Base-by-base conservation (phyloP, 108 stramenopile genomes). In the Skeletonema marinoi region DNA sequence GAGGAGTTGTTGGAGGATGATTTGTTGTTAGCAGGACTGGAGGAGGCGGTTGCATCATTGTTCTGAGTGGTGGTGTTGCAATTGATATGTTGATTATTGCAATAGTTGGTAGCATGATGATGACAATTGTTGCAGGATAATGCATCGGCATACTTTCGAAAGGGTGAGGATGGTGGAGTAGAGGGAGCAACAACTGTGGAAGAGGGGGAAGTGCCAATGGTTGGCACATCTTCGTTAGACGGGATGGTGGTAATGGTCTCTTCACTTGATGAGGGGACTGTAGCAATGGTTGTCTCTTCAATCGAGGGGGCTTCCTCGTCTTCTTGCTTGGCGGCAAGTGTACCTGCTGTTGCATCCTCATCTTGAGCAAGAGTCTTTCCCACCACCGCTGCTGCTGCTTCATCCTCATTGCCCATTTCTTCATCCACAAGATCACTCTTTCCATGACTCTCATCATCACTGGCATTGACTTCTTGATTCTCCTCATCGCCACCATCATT, bases 41-140 rank as follows among this genome's bases (percentile, higher is more conserved):
- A 11, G 41, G 41, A 13, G 41, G 11, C 14, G 41, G 41, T 2
- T 9, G 35, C 12, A 16, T 69, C 19, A n/a, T 19, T 61, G 17
- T 32, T 16, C 44, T 30, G 29, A 44, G n/a, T 5, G 7, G 2
- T 13, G 3, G 2, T 12, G 29, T 66, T 62, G 46, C 44, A 14
- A 50, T 42, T 19, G 17, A 17, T 58, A 32, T 32, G 65, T 14
- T 19, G 16, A 61, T 56, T 65, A 50, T 48, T 77, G 50, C 60
- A 39, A 33, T 61, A 62, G 41, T 62, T 62, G 51, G 50, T 31
- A 60, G 14, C 36, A 14, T 61, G 60, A 42, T 60, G 29, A 42
- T 60, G 59, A 39, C 69, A 59, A 8, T 21, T 51, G 50, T 19
- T 51, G 19, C 50, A 51, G 50, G 50, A 51, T 19, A 51, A 51